These are phyloP conservation scores for Dryas integrifolia DNA, from an alignment of 331 rosid species.

Conservation along the genomic window DNA sequence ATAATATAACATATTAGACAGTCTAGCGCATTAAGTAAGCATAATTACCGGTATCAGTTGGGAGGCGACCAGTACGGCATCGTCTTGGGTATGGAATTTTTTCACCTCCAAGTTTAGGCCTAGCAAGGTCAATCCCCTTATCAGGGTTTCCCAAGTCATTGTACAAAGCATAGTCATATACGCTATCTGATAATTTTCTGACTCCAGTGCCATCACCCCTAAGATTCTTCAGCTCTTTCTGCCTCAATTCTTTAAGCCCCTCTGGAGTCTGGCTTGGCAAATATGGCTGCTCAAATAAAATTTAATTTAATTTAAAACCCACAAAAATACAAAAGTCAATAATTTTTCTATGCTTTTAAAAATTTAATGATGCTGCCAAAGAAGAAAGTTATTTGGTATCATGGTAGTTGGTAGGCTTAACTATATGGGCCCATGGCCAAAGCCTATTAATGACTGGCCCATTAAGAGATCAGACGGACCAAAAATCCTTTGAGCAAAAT, in stretches of 20 bases:
- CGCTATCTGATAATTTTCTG: constrained; percentile 63
- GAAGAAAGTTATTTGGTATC: not conserved
- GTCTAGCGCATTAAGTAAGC: too few relatives aligned
- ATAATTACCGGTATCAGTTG: constrained; percentile 53
- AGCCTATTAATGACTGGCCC: not conserved
- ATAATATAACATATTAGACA: not conserved
- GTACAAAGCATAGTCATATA: constrained; percentile 73
- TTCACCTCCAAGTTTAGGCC: constrained; percentile 71
- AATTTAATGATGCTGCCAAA: not conserved
- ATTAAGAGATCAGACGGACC: not conserved
- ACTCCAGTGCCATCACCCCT: constrained; percentile 80
- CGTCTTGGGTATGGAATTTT: constrained; percentile 78
- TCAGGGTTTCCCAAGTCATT: constrained; percentile 96
- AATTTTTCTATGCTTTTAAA: not conserved
- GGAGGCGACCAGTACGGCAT: constrained; percentile 90
- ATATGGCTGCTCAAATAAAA: constrained; percentile 57
- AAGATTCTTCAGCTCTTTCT: constrained; percentile 55
- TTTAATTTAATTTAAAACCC: not conserved
- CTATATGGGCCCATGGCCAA: not conserved
- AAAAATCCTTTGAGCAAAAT: too few relatives aligned
- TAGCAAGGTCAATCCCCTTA: constrained; percentile 51
- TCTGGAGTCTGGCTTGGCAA: constrained; percentile 81
- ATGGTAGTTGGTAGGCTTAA: constrained; percentile 8
- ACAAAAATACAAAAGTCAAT: not conserved
- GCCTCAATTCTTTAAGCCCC: constrained; percentile 66